Percentiles rank a stretch among this genome's conserved stretches.
Conservation (phyloP, 2,329 filamentous ascomycete species). For the Cladosporium sp. region DNA sequence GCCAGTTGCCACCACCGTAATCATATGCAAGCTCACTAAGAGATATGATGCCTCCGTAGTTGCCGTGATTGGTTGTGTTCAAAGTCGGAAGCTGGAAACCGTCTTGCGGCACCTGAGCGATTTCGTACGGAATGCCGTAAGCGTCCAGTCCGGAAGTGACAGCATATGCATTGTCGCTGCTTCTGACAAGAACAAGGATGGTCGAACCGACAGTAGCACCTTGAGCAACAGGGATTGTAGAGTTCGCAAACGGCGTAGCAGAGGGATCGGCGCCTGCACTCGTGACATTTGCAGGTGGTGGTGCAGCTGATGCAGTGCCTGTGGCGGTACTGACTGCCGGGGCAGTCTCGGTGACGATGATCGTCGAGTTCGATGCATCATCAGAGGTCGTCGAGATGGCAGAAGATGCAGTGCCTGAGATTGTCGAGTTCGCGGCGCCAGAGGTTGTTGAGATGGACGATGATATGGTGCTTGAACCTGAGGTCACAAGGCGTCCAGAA, state of each 20-base stretch:
- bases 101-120: slow-evolving; percentile 50
- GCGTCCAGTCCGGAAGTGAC: slow-evolving; percentile 53
- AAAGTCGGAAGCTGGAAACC: slow-evolving; percentile 51
- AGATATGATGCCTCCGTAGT: slow-evolving; percentile 59
- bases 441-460: background rate
- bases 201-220: background rate
- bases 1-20: slow-evolving; percentile 40
- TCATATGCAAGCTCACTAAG: slow-evolving; percentile 54
- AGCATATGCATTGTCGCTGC: slow-evolving; percentile 46
- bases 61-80: slow-evolving; percentile 47
- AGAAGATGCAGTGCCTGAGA: background rate
- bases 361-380: background rate
- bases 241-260: background rate
- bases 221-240: background rate
- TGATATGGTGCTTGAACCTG: background rate
- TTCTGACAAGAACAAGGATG: slow-evolving; percentile 20
- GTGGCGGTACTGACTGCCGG: background rate
- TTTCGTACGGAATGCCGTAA: slow-evolving; percentile 58
- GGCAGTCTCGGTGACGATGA: background rate
- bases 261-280: background rate
- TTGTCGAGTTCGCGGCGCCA: background rate
- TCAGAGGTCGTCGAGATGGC: background rate
- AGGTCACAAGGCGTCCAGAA: background rate
- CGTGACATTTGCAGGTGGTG: background rate
- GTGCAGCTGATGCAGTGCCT: slow-evolving; percentile 1